A percentile compares a stretch with the other conserved stretches of the same genome.
Evolutionary conservation across 1,284 basidiomycete species (phyloP).

Genomic region (Ceratobasidium theobromae): DNA sequence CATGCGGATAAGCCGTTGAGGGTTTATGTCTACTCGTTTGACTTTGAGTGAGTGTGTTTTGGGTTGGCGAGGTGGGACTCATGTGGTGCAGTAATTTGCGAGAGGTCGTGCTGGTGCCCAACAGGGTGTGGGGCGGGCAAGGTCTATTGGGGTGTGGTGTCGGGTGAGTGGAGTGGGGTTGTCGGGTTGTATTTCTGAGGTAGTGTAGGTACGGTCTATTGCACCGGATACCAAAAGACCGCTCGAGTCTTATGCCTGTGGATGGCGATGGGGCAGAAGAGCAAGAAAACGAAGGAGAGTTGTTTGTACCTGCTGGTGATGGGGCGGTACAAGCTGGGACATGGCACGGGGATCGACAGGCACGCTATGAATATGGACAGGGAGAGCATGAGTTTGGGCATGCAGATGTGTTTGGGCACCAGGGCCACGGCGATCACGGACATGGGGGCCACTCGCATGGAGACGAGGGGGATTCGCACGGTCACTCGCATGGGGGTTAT

Average conservation of each 20-base stretch:
- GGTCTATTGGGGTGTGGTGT: conserved; percentile 92
- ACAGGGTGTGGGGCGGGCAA: conserved; percentile 94
- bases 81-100: conserved; percentile 67
- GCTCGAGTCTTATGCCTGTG: conserved; percentile 35
- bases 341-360: conserved; percentile 39
- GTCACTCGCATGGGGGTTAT: conserved; percentile 31
- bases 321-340: not conserved
- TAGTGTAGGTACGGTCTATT: conserved; percentile 63
- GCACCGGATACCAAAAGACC: conserved; percentile 75
- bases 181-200: not conserved
- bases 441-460: conserved; percentile 13
- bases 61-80: conserved; percentile 37
- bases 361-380: conserved; percentile 20
- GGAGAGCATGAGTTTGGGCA: not conserved
- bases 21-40: conserved; percentile 95
- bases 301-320: conserved; percentile 72
- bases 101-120: conserved; percentile 90
- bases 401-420: no score
- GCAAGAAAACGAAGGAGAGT: conserved; percentile 41
- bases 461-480: conserved; percentile 29
- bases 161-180: conserved; percentile 54
- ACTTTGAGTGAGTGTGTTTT: conserved; percentile 86
- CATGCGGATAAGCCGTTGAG: conserved; percentile 91
- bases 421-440: not conserved
- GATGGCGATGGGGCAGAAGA: conserved; percentile 27